Evolutionary conservation across 2,329 filamentous ascomycete species (phyloP), one percentile per base, ranked within the genome.

Genomic region (Dactylellina leptospora): DNA sequence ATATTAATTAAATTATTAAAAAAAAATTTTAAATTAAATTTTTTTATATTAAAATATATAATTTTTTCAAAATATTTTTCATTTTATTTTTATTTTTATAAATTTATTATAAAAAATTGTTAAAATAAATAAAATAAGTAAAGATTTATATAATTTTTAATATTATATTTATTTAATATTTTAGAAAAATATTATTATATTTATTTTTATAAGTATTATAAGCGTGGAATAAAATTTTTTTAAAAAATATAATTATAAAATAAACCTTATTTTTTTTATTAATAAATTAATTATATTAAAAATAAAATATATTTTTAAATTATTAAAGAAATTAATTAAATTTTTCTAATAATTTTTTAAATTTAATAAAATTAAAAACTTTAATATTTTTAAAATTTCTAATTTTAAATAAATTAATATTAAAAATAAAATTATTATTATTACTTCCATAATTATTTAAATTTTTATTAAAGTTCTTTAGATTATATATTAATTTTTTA

Each of bases 101-200:
- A 51, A 51, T 51, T 16, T 27, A 51, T 20, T 22, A 20, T 16
- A 54, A 38, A 38, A 54, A 54, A 22, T 40, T 36, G 4, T 6
- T 38, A 54, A 47, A 22, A 25, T 8, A n/a, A 20, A 10, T 54
- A 18, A 36, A 36, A 38, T 40, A 4, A n/a, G 8, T 40, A 6
- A 40, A n/a, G 1, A n/a, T 40, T 2, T n/a, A 40, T n/a, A 40
- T 40, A 40, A 40, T 40, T 1, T 40, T 5, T n/a, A n/a, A n/a
- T 3, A 40, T 40, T 11, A n/a, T 40, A 30, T 54, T 18, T 3
- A 36, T 36, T 54, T 22, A 18, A 18, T 33, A 9, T 36, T 54
- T n/a, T 4, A 54, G 38, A 54, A 36, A 36, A n/a, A 18, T 27
- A 28, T 51, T 51, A 30, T 51, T 51, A 51, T 36, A 36, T 54